Evolutionary conservation across 495 filamentous ascomycete genomes (phyloP).

Genomic region (Talaromyces stipitatus): DNA sequence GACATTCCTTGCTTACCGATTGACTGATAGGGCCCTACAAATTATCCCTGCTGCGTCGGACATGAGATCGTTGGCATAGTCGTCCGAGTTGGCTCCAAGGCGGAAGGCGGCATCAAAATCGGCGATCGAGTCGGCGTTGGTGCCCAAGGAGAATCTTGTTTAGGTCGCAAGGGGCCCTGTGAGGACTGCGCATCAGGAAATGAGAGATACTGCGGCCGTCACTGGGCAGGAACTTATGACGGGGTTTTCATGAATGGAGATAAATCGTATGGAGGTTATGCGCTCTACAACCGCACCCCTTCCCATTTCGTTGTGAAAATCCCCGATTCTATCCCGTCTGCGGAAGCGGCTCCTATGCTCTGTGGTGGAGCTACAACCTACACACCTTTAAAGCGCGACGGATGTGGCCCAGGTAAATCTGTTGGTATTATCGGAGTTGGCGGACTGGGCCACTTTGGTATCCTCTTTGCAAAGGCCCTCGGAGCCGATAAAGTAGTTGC

Average conservation of each 20-base stretch:
- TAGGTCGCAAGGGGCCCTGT: conserved; percentile 46
- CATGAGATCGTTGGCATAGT: conserved; percentile 80
- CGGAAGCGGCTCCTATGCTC: conserved; percentile 70
- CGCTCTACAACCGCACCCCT: conserved; percentile 63
- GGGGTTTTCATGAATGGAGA: conserved; percentile 38
- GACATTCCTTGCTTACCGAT: conserved; percentile 12
- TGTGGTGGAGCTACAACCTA: conserved; percentile 87
- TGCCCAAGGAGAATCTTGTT: conserved; percentile 69
- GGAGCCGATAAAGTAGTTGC: conserved; percentile 69
- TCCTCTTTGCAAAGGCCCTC: conserved; percentile 57
- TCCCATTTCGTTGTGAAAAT: conserved; percentile 74
- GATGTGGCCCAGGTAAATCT: conserved; percentile 67
- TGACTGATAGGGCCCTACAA: background rate
- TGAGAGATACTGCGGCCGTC: conserved; percentile 61
- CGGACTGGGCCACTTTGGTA: conserved; percentile 65
- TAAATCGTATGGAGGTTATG: conserved; percentile 64
- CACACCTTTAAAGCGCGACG: conserved; percentile 66
- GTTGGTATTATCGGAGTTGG: conserved; percentile 82
- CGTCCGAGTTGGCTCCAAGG: conserved; percentile 66
- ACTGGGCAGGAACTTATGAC: conserved; percentile 40
- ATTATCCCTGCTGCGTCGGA: conserved; percentile 55
- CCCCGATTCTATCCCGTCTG: conserved; percentile 49
- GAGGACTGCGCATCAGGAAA: conserved; percentile 55
- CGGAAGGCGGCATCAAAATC: conserved; percentile 51
- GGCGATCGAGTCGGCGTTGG: conserved; percentile 90